Base-by-base conservation (phyloP, 164 flowering plant species). In the Paratinospora sagittata region DNA sequence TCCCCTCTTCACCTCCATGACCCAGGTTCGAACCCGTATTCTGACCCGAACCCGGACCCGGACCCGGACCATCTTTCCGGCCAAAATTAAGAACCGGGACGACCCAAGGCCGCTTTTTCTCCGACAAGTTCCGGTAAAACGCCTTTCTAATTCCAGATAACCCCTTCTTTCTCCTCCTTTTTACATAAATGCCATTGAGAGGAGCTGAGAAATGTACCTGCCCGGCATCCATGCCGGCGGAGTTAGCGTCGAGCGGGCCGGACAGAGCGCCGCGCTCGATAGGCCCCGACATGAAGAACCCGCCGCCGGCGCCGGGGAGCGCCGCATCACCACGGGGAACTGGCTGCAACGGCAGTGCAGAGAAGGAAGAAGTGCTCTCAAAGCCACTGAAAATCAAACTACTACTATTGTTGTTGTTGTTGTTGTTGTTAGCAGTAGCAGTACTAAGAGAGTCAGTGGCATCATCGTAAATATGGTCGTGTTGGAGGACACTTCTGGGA, bases 251-350 rank as follows among this genome's bases (percentile, higher is more conserved):
- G 11, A 95, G 81, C 55, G 99, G 99, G 0, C 96, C 98, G 0
- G 98, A 93, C 0, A 87, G 67, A 3, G 93, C 93, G n/a, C 92
- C 91, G 0, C 92, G 84, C 86, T 91, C 98, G 23, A 93, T 83
- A 67, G 98, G 98, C 8, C 98, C 99, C 9, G 99, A 96, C 86
- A 96, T 82, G 82, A 95, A 95, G 69, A 86, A 87, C n/a, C 95
- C 95, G 61, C 92, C 74, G 6, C 26, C 71, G 17, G 9, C 47
- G 45, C 74, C 86, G 90, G 58, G 80, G 69, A 65, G 82, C 87
- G 17, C 88, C 93, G 74, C 72, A 23, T 78, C 82, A 49, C 86
- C 84, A 6, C 91, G 79, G 0, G 98, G 97, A 52, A 84, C 82
- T 45, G 93, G 94, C 81, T 89, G 99, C 14, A 96, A 79, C 19